Conservation (phyloP, 805 yeast species). For the Pichia ethanolica region DNA sequence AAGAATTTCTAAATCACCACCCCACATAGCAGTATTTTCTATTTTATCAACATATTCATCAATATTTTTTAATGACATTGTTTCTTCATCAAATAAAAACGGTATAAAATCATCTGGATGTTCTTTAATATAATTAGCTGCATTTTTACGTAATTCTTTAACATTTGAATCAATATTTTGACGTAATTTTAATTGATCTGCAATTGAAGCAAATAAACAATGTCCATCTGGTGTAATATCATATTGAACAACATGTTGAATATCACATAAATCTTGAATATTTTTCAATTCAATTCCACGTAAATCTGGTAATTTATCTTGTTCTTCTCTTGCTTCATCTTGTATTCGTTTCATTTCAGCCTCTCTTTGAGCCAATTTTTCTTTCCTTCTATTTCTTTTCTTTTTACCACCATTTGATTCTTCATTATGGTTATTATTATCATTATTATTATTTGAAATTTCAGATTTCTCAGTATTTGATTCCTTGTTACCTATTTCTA, state of each 20-base stretch:
- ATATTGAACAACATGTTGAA: constrained; percentile 42
- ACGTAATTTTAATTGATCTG: constrained; percentile 63
- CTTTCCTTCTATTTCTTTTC: constrained; percentile 78
- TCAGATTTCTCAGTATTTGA: no score
- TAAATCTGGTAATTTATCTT: constrained; percentile 56
- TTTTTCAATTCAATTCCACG: constrained; percentile 66
- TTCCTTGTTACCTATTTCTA: constrained; percentile 33
- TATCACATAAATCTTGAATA: constrained; percentile 44
- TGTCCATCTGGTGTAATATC: constrained; percentile 91
- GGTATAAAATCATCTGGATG: constrained; percentile 72
- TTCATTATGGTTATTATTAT: not conserved
- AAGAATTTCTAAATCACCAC: constrained; percentile 86
- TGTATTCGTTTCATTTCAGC: constrained; percentile 56
- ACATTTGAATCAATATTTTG: constrained; percentile 36
- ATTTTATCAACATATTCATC: constrained; percentile 62
- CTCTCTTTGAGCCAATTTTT: constrained; percentile 67
- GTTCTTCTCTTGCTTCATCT: constrained; percentile 67
- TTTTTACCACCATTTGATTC: constrained; percentile 8
- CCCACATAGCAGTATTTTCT: constrained; percentile 86
- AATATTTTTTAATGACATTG: constrained; percentile 55
- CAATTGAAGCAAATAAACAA: constrained; percentile 80
- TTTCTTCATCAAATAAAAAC: constrained; percentile 72
- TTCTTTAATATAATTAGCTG: constrained; percentile 58
- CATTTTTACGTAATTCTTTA: constrained; percentile 50
- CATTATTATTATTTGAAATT: not conserved